Base-by-base conservation (phyloP, 495 filamentous ascomycete species). In the Aspergillus panamensis region DNA sequence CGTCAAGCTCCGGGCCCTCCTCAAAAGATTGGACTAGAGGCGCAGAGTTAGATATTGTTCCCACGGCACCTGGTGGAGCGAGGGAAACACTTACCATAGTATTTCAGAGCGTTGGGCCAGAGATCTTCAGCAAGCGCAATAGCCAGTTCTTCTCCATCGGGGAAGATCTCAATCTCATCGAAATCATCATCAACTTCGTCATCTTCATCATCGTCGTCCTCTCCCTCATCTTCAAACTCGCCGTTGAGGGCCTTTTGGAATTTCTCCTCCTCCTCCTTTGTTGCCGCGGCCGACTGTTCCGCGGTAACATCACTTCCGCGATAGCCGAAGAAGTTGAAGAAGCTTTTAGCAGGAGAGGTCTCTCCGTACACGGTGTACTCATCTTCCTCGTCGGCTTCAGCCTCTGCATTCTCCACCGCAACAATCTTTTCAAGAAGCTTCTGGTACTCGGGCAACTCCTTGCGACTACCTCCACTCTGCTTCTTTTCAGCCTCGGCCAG, bases 281-380 rank as follows among this genome's bases (percentile, higher is more conserved):
- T 72, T 5, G 84, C 87, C 39, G 75, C 65, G 62, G 73, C 75
- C 64, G 80, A 86, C 75, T 92, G 84, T 71, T 89, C 87, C 10
- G 84, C 88, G 17, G 81, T 81, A 61, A 93, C 73, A 44, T 79
- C 75, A 48, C 79, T 71, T 21, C 88, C 84, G 33, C 82, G 79
- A 77, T 82, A 96, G 40, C 85, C 88, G 67, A 97, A 96, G 83
- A 84, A 92, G 39, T 84, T 80, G 69, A 96, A 97, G 78, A 97
- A 96, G 74, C 85, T 90, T 13, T 80, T 66, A 1, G 81, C 82
- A 14, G 81, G 80, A 40, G 85, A 79, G 32, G 81, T 79, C 44
- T 72, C 80, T 9, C 70, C 64, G 35, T 83, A 82, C 55, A 90
- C 79, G 65, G 80, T 73, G 49, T 76, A 71, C 61, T 76, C 77